Conservation (phyloP, 495 filamentous ascomycete genomes). For the Penicillium chermesinum region DNA sequence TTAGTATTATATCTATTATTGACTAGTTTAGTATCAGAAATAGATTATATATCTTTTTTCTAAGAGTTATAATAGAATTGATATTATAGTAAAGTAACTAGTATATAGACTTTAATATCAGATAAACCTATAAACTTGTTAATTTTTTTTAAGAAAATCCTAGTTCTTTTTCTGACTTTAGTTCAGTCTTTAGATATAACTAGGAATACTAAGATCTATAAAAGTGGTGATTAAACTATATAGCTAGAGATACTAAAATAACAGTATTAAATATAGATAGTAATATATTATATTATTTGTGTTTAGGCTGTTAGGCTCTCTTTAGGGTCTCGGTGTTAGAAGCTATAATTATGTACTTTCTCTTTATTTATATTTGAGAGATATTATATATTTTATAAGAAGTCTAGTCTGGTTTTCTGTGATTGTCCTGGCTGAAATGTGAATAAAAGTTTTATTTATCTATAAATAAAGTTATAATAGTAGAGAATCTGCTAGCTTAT, state of each 20-base stretch:
- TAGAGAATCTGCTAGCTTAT: slow-evolving; percentile 18
- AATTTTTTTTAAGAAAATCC: background rate
- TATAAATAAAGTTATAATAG: slow-evolving; percentile 8
- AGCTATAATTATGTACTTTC: slow-evolving; percentile 1
- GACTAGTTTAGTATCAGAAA: background rate
- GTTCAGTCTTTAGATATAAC: no score
- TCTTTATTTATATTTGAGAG: background rate
- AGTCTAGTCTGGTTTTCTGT: slow-evolving; percentile 10
- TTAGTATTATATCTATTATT: background rate
- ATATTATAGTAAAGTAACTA: background rate
- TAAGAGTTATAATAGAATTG: background rate
- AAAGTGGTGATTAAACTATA: no score
- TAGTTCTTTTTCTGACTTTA: background rate
- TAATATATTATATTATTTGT: no score
- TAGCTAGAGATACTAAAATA: no score
- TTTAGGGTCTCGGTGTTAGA: background rate
- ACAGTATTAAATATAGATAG: no score
- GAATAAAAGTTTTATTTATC: slow-evolving; percentile 4
- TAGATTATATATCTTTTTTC: background rate
- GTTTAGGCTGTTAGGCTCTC: no score
- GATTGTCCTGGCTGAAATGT: slow-evolving; percentile 12
- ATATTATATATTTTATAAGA: slow-evolving; percentile 6
- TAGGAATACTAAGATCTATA: no score
- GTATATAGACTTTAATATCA: background rate
- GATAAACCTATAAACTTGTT: background rate